These are phyloP conservation scores for Cercis canadensis DNA, from an alignment of 306 rosid species.

Conservation along the genomic window DNA sequence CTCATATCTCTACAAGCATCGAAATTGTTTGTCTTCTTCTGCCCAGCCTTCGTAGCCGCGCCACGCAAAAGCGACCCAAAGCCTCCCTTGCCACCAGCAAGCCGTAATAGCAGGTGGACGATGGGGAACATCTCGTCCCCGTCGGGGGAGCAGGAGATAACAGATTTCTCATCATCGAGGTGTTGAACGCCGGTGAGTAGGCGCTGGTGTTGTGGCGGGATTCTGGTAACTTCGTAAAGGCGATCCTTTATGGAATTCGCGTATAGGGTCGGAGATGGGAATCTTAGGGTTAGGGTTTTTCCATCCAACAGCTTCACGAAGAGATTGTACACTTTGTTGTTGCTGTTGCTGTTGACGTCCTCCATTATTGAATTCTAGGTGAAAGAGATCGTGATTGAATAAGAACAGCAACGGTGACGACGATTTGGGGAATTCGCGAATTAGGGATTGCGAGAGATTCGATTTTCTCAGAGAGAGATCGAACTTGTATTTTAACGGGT, in stretches of 20 bases:
- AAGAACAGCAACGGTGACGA: background rate
- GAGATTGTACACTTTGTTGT: constrained; percentile 56
- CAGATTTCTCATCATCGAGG: constrained; percentile 54
- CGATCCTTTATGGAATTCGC: constrained; percentile 60
- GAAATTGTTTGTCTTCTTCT: constrained; percentile 94
- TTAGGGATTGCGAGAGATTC: constrained; percentile 15
- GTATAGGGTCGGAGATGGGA: constrained; percentile 54
- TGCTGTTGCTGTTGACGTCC: constrained; percentile 13
- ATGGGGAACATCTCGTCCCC: constrained; percentile 57
- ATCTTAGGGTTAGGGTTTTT: constrained; percentile 77
- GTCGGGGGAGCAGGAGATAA: constrained; percentile 50
- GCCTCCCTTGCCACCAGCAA: constrained; percentile 94
- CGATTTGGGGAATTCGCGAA: constrained; percentile 9
- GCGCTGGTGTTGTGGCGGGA: constrained; percentile 74
- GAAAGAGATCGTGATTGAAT: background rate
- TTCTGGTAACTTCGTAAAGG: constrained; percentile 64
- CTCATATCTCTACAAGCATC: constrained; percentile 99
- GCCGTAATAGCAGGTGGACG: constrained; percentile 66
- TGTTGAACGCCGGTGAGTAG: constrained; percentile 67
- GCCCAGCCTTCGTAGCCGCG: constrained; percentile 94
- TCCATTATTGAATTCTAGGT: constrained; percentile 45
- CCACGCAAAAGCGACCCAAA: constrained; percentile 93
- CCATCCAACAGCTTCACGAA: constrained; percentile 82
- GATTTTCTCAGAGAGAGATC: too few relatives aligned
- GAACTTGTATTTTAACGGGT: too few relatives aligned